Percentiles rank a stretch among this genome's conserved stretches.
These are phyloP conservation scores for Aspergillus latus DNA, from an alignment of 2,329 filamentous ascomycete species.

Conservation along the genomic window DNA sequence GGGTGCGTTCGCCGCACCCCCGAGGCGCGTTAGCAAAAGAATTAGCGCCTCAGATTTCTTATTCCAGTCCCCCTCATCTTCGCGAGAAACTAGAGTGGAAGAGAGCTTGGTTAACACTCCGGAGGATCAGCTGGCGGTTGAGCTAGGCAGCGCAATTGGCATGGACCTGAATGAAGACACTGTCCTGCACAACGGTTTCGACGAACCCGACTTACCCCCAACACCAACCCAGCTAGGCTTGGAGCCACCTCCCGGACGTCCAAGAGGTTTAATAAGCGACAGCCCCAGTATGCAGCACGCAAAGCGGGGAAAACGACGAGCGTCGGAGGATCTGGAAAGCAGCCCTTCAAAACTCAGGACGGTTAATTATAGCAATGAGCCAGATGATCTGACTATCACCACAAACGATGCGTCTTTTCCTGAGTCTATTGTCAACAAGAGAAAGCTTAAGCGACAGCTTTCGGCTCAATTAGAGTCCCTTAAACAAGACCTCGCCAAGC, in stretches of 20 bases:
- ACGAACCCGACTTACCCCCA: slow-evolving; percentile 64
- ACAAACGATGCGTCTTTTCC: slow-evolving; percentile 20
- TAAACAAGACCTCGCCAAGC: slow-evolving; percentile 58
- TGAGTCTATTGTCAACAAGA: slow-evolving; percentile 46
- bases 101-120: slow-evolving; percentile 26
- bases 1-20: slow-evolving; percentile 38
- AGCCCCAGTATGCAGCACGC: slow-evolving; percentile 38
- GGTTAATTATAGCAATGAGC: slow-evolving; percentile 19
- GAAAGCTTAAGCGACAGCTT: slow-evolving; percentile 54
- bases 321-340: slow-evolving; percentile 23
- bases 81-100: slow-evolving; percentile 15
- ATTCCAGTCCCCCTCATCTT: slow-evolving; percentile 29
- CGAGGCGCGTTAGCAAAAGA: slow-evolving; percentile 36
- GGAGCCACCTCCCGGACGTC: slow-evolving; percentile 35
- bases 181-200: slow-evolving; percentile 34
- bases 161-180: slow-evolving; percentile 19
- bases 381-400: slow-evolving; percentile 6
- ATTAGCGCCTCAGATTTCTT: slow-evolving; percentile 32
- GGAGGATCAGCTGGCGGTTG: slow-evolving; percentile 34
- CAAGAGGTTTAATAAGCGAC: slow-evolving; percentile 35
- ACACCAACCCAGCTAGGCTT: slow-evolving; percentile 44
- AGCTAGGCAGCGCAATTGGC: slow-evolving; percentile 33
- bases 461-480: slow-evolving; percentile 57
- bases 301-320: slow-evolving; percentile 28
- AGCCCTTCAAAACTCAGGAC: slow-evolving; percentile 33